These are phyloP conservation scores for Silene coronaria DNA, from an alignment of 179 eudicot genomes.

Conservation along the genomic window DNA sequence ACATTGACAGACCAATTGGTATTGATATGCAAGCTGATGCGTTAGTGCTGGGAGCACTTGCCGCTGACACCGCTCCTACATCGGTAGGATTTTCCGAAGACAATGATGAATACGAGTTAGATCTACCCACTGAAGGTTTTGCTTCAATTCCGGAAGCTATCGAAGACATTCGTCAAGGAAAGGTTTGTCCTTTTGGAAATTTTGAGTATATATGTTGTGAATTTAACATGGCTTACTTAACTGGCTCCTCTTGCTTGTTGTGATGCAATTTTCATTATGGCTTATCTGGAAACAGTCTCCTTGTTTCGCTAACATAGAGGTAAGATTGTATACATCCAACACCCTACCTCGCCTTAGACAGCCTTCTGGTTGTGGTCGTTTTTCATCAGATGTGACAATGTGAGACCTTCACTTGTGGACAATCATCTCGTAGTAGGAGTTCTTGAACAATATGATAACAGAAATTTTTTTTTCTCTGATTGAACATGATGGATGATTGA, in stretches of 20 bases:
- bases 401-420: not conserved
- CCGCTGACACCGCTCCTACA: constrained; percentile 54
- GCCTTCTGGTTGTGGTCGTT: not conserved
- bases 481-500: not conserved
- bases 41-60: constrained; percentile 48
- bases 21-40: constrained; percentile 53
- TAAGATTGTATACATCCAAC: not conserved
- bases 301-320: not conserved
- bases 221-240: not conserved
- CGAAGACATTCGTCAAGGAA: constrained; percentile 82
- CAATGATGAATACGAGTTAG: constrained; percentile 56
- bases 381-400: not conserved
- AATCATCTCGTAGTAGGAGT: not conserved
- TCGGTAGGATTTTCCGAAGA: constrained; percentile 39
- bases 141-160: constrained; percentile 78
- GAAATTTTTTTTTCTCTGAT: no score
- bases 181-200: constrained; percentile 40
- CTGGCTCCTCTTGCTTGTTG: not conserved
- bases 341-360: not conserved
- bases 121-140: constrained; percentile 65
- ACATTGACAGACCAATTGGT: constrained; percentile 35
- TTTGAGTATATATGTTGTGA: not conserved
- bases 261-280: not conserved
- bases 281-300: not conserved
- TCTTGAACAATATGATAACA: not conserved